Percentiles rank a stretch among this genome's conserved stretches.
These are phyloP conservation scores for Camelina neglecta DNA, from an alignment of 345 rosid genomes.

Conservation along the genomic window DNA sequence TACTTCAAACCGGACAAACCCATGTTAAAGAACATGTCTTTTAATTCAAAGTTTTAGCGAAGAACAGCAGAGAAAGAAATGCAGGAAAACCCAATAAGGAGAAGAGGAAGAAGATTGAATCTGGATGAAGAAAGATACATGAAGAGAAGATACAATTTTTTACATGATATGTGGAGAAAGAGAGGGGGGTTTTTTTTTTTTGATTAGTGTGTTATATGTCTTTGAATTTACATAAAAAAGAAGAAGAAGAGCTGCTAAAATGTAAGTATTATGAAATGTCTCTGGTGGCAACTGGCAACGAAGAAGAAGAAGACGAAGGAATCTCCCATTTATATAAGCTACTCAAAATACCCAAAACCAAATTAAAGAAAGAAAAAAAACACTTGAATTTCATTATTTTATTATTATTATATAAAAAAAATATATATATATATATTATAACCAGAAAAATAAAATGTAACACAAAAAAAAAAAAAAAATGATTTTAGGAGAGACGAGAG, in stretches of 20 bases:
- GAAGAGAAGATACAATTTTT: conserved; percentile 22
- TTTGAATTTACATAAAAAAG: conserved; percentile 21
- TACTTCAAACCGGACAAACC: conserved; percentile 37
- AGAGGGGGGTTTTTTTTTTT: background rate
- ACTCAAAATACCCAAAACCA: background rate
- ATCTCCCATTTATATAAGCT: conserved; percentile 45
- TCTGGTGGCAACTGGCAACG: conserved; percentile 43
- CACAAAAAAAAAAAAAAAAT: background rate
- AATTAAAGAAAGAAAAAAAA: no score
- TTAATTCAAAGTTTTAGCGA: background rate
- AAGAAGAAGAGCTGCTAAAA: conserved; percentile 4
- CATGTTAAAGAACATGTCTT: conserved; percentile 40
- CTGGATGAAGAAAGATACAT: conserved; percentile 34
- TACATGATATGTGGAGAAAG: conserved; percentile 38
- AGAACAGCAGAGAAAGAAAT: conserved; percentile 33
- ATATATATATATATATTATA: no score
- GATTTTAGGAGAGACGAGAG: conserved; percentile 28
- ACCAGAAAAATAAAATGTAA: background rate
- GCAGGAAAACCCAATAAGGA: conserved; percentile 20
- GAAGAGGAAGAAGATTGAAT: conserved; percentile 22
- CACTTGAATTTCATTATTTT: background rate
- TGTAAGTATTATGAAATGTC: conserved; percentile 14
- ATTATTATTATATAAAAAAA: background rate
- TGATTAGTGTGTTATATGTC: background rate
- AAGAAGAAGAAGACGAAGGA: conserved; percentile 35